Base-by-base conservation (phyloP, 2,329 filamentous ascomycete genomes). In the Xylaria sp. region DNA sequence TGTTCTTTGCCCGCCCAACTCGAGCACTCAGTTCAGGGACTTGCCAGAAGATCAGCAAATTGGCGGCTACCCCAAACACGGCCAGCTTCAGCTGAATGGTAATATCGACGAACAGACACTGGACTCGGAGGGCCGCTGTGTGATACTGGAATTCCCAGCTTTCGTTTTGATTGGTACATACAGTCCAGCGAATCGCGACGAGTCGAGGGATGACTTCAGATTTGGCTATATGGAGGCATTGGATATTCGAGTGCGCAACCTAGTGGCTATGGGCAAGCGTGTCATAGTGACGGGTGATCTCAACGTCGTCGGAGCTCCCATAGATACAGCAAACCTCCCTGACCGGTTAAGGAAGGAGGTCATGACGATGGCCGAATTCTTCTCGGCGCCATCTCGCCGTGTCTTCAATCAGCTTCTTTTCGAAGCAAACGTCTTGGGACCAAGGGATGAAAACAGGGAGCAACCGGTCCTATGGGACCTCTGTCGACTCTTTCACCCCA, bases 141-240 rank as follows among this genome's bases (percentile, higher is more conserved):
- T 98, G 7, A 83, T 97, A 45, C 83, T 99, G 3, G 95, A 98
- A 73, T 98, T 99, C 69, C 92, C 93, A 0, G 94, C 92, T 2
- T 98, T 99, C 74, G 92, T 99, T 4, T 84, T 99, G 15, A 86
- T 99, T 53, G 95, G 94, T 3, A 89, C 96, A 2, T 98, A 99
- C 78, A 92, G 91, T 70, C 95, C 95, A 11, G 95, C 94, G 21
- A 93, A 91, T 71, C 88, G 93, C 61, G 94, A 97, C 70, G 92
- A 95, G 64, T 86, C 87, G 2, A 86, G 95, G 25, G 89, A 94
- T 69, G 88, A 91, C 66, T 99, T 96, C 72, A 89, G 94, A 14
- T 82, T 90, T 57, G 88, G 85, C 21, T 99, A 96, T 73, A 83
- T 96, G 42, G 86, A 88, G 66, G 88, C 92, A 2, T 82, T 99